Evolutionary conservation across 805 yeast genomes (phyloP), one percentile per base, ranked within the genome.

Genomic region (Starmerella sp.): DNA sequence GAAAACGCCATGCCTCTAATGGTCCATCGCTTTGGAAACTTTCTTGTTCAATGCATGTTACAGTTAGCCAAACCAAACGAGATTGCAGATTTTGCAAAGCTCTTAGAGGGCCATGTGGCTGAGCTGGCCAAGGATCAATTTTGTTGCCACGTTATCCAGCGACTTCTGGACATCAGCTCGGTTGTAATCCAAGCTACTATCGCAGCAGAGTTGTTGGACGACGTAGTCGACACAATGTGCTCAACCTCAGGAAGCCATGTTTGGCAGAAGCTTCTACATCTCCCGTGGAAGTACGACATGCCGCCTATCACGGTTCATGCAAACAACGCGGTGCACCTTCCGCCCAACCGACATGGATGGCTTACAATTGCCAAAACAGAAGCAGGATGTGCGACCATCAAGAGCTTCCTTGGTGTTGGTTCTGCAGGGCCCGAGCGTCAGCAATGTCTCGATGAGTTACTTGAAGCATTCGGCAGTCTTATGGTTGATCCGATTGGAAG

Each of bases 121-220:
- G 37, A 58, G 30, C 57, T 72, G 15, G 61, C 75, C 5, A 65
- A 62, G 59, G 68, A 73, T 52, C 67, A 68, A 7, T 73, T 70
- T 54, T 74, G 75, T 13, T 73, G 75, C 55, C 75, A 73, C 57
- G 76, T 73, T 4, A 64, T 73, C 9, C 76, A 73, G 50, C 69
- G 69, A 53, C 68, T 74, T 3, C 62, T 73, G 22, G 75, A 71
- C 46, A 67, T 68, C 36, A 66, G 67, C 11, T 60, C 61, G 5
- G 63, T 63, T 32, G 59, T 56, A 5, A 60, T 61, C 13, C 69
- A 66, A 52, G 58, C 61, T 6, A 56, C 54, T 14, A 63, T 73
- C 48, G 65, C 71, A n/a, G 66, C 68, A n/a, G 76, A 73, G 50
- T 62, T 73, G 57, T 64, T 70, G 13, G 60, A 59, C 30, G 58